A percentile compares a stretch with the other conserved stretches of the same genome.
phyloP scores from a whole-genome alignment of 257 asterid genomes.

The Henckelia pumila region DNA sequence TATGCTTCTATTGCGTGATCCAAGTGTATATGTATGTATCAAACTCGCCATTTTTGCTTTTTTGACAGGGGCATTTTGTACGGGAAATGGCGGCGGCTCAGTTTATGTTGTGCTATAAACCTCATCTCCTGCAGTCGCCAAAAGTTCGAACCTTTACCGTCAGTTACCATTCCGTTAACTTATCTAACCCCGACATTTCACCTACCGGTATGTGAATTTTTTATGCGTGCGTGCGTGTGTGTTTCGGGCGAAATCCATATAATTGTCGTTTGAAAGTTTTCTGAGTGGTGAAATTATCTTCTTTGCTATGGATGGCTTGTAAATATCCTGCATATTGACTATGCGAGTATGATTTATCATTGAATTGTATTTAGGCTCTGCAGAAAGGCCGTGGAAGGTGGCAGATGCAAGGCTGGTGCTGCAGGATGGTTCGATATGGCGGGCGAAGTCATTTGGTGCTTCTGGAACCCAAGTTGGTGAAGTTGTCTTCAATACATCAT shows the following conservation, averaged over 20 bases:
- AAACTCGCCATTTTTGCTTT: not conserved
- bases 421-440: constrained; percentile 93
- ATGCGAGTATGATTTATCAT: not conserved
- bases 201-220: constrained; percentile 21
- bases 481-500: constrained; percentile 92
- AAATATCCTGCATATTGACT: not conserved
- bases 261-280: not conserved
- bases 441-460: constrained; percentile 94
- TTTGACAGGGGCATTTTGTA: constrained; percentile 18
- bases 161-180: constrained; percentile 34
- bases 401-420: constrained; percentile 92
- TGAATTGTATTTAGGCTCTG: constrained; percentile 34
- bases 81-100: constrained; percentile 32
- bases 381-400: constrained; percentile 85
- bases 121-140: constrained; percentile 12
- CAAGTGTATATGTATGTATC: not conserved
- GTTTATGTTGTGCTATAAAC: constrained; percentile 23
- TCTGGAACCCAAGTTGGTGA: constrained; percentile 98
- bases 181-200: constrained; percentile 25
- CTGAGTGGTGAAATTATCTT: not conserved
- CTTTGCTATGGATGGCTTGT: not conserved
- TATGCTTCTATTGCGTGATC: not conserved
- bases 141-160: constrained; percentile 25
- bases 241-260: not conserved
- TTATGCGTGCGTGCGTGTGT: not conserved